phyloP scores from a whole-genome alignment of 169 alveolate species.

The Babesia gibsoni region DNA sequence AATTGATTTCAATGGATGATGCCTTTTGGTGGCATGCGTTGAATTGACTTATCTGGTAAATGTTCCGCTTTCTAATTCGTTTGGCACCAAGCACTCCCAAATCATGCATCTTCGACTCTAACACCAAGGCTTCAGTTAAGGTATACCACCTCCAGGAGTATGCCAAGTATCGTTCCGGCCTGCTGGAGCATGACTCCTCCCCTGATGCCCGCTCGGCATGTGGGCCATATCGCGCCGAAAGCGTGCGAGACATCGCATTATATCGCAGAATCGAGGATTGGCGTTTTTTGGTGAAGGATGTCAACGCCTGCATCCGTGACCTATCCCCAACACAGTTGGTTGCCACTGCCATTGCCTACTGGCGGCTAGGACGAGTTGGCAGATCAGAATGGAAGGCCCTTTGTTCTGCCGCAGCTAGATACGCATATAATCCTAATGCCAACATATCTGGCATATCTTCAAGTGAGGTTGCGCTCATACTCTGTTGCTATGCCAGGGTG shows the following conservation, averaged over 20 bases:
- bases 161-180: constrained; percentile 29
- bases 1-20: no score
- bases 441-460: constrained; percentile 55
- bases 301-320: constrained; percentile 11
- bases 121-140: constrained; percentile 48
- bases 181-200: neutral
- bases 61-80: neutral
- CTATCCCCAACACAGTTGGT: constrained; percentile 58
- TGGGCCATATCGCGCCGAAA: neutral
- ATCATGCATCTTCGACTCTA: constrained; percentile 22
- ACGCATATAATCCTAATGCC: constrained; percentile 37
- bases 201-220: neutral
- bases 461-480: constrained; percentile 54
- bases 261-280: constrained; percentile 19
- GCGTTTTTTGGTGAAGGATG: constrained; percentile 31
- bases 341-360: constrained; percentile 62
- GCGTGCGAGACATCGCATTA: constrained; percentile 9
- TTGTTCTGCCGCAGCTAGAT: constrained; percentile 43
- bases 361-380: constrained; percentile 34
- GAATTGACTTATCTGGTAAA: no score
- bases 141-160: constrained; percentile 65
- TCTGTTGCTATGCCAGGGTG: constrained; percentile 57
- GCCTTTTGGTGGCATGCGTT: no score
- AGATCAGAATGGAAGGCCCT: constrained; percentile 52
- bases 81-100: neutral